These are phyloP conservation scores for Solanum hybrid DNA, from an alignment of 305 asterid species.

Conservation along the genomic window DNA sequence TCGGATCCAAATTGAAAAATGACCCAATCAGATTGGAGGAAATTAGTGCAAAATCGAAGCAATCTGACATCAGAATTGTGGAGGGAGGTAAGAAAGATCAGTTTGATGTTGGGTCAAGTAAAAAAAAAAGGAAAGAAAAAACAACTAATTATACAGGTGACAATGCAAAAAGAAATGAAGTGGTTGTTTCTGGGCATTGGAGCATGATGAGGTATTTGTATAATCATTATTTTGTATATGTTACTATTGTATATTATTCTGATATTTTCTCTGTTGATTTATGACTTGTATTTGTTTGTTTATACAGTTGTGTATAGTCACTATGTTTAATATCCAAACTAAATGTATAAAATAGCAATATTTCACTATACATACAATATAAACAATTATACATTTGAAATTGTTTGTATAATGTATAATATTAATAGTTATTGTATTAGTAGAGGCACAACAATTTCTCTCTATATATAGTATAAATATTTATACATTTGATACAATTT, in stretches of 20 bases:
- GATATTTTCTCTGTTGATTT: no score
- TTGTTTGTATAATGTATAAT: no score
- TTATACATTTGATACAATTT: no score
- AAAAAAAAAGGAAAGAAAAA: not conserved
- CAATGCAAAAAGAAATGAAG: not conserved
- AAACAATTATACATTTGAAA: no score
- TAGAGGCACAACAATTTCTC: no score
- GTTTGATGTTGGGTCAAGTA: not conserved
- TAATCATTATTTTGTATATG: not conserved
- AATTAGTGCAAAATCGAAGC: not conserved
- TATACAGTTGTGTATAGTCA: not conserved
- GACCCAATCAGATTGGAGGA: not conserved
- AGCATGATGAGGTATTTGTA: not conserved
- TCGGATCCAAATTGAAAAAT: not conserved
- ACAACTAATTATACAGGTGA: not conserved
- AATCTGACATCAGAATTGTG: not conserved
- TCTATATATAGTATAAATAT: no score
- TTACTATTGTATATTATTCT: no score
- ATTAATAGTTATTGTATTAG: no score
- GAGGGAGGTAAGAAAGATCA: not conserved
- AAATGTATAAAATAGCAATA: not conserved
- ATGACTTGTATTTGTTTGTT: not conserved
- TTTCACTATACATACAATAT: no score
- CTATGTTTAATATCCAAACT: not conserved
- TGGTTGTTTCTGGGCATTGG: not conserved